Evolutionary conservation across 208 protist species (phyloP).

Genomic region (Leishmania martiniquensis): DNA sequence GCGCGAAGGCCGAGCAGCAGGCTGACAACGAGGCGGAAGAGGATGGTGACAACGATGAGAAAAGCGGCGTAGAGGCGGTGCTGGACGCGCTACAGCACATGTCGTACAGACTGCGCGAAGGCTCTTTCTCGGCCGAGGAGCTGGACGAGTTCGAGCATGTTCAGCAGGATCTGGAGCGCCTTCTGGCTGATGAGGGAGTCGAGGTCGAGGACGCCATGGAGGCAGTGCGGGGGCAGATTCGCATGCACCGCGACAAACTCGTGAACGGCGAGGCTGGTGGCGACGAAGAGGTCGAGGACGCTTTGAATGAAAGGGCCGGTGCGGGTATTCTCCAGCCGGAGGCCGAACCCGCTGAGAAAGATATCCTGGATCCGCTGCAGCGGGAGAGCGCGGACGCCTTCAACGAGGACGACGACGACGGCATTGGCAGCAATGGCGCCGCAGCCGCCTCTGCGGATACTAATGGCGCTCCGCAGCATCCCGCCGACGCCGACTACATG

Average conservation of each 20-base stretch:
- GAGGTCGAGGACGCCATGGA: constrained; percentile 42
- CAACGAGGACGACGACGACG: constrained; percentile 39
- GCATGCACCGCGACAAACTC: constrained; percentile 38
- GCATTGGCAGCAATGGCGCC: constrained; percentile 5
- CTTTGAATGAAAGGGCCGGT: background rate
- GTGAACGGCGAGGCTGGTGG: constrained; percentile 14
- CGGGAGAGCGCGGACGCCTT: constrained; percentile 12
- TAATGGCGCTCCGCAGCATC: background rate
- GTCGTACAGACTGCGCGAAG: constrained; percentile 55
- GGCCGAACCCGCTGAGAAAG: constrained; percentile 1
- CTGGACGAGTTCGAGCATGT: constrained; percentile 50
- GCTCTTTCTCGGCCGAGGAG: constrained; percentile 40
- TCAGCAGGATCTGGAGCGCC: constrained; percentile 25
- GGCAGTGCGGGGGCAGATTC: constrained; percentile 58
- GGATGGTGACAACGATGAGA: constrained; percentile 19
- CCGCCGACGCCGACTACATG: background rate
- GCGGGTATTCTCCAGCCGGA: background rate
- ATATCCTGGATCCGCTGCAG: background rate
- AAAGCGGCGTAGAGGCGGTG: constrained; percentile 20
- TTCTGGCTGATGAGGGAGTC: constrained; percentile 15
- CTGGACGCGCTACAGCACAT: constrained; percentile 50
- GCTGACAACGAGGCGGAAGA: constrained; percentile 11
- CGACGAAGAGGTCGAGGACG: constrained; percentile 15
- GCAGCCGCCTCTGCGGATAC: background rate
- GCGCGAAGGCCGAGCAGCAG: background rate